Evolutionary conservation across 768 basidiomycete genomes (phyloP).

Genomic region (Mycena epipterygia): DNA sequence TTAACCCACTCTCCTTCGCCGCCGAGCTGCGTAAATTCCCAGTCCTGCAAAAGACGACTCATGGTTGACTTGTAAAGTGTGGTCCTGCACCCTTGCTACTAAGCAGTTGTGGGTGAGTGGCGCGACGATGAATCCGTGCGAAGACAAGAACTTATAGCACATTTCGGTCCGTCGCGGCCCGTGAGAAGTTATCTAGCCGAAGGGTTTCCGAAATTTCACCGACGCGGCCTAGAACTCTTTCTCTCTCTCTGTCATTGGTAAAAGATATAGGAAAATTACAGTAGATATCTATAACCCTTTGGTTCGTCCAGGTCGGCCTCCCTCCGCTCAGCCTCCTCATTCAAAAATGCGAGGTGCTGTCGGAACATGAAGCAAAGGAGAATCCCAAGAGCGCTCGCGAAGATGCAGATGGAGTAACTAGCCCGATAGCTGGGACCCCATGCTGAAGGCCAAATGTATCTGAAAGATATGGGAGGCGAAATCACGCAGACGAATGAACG

Average conservation of each 20-base stretch:
- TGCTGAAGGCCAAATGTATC: slow-evolving; percentile 63
- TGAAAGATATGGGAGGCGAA: not conserved
- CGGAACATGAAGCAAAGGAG: slow-evolving; percentile 66
- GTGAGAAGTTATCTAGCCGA: slow-evolving; percentile 6
- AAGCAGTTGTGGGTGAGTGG: too few relatives aligned
- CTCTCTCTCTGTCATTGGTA: not conserved
- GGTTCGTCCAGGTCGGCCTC: slow-evolving; percentile 51
- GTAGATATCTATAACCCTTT: slow-evolving; percentile 61
- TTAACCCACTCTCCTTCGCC: slow-evolving; percentile 80
- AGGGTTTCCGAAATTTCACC: slow-evolving; percentile 46
- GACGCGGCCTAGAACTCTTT: too few relatives aligned
- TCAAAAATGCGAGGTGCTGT: slow-evolving; percentile 57
- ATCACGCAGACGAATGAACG: not conserved
- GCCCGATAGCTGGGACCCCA: slow-evolving; percentile 82
- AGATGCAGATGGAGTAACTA: slow-evolving; percentile 82
- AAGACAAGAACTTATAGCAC: not conserved
- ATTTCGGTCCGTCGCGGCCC: not conserved
- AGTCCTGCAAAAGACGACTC: slow-evolving; percentile 54
- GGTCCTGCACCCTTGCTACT: too few relatives aligned
- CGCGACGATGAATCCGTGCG: too few relatives aligned
- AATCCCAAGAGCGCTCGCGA: slow-evolving; percentile 64
- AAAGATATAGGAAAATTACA: slow-evolving; percentile 44
- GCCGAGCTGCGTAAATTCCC: slow-evolving; percentile 78
- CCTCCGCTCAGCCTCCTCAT: slow-evolving; percentile 53
- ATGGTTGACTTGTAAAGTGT: too few relatives aligned